Base-by-base conservation (phyloP, 148 eudicot species). In the Vaccinium darrowii region DNA sequence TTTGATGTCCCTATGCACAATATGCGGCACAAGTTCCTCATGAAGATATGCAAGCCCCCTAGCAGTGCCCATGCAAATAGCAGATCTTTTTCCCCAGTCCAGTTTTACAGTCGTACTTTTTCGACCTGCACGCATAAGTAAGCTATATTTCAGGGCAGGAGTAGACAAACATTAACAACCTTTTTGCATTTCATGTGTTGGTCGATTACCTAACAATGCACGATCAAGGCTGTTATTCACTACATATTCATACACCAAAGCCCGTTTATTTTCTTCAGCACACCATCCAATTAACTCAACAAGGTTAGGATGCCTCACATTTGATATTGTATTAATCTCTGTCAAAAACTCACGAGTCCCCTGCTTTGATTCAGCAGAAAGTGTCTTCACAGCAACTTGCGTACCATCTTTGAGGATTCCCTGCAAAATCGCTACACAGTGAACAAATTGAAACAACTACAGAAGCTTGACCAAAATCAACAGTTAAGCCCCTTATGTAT, bases 1-100 rank as follows among this genome's bases (percentile, higher is more conserved):
- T 94, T 96, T 96, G 85, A 96, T 93, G 85, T 96, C 97, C 84
- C 99, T 90, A 83, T 96, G 99, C 85, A 96, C 98, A 83, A 94
- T 96, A 84, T 85, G 98, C 54, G 99, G 99, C 79, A 91, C 93
- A 87, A 97, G 92, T 87, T 95, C 98, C 91, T 97, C 98, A 81
- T 97, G 99, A 79, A 97, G 98, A 89, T 88, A 97, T 5, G 90
- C 91, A 80, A 97, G 96, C 71, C 93, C 99, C 80, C 83, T 91
- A 25, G 98, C 98, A 52, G 93, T 92, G 63, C 96, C 98, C 88
- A 91, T 84, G 88, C 98, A 94, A 80, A 97, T 97, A 84, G 87
- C 92, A 77, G 94, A 88, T 84, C 99, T 93, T 86, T n/a, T 89
- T 83, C 82, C 87, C 99, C 98, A 97, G 56, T 94, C 91, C 82